Evolutionary conservation across 202 grass and related monocot genomes (phyloP).

Genomic region (Brachypodium distachyon): DNA sequence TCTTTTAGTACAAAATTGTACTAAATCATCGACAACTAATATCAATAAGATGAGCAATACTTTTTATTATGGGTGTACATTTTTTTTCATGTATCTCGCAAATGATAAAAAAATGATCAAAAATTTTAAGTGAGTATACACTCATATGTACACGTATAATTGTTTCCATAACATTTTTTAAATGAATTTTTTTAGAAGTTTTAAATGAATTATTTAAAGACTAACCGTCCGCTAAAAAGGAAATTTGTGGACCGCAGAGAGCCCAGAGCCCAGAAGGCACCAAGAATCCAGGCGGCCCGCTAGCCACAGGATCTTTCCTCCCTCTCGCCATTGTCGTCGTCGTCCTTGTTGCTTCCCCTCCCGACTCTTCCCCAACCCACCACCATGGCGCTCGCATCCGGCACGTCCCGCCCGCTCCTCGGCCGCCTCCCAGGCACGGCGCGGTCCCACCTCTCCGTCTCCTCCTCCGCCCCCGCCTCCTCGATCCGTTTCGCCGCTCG

Average conservation of each 20-base stretch:
- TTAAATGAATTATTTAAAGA: too few species aligned
- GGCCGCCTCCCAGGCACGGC: constrained; percentile 4
- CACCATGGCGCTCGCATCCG: constrained; percentile 48
- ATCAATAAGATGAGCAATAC: too few species aligned
- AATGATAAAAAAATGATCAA: too few species aligned
- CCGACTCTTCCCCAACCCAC: neutral
- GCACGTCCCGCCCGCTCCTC: constrained; percentile 19
- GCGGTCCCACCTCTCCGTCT: neutral
- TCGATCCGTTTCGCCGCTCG: constrained; percentile 18
- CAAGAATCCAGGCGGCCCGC: constrained; percentile 11
- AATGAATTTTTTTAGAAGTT: too few species aligned
- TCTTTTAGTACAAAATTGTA: too few species aligned
- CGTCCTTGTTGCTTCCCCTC: neutral
- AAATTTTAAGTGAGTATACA: too few species aligned
- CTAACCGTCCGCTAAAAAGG: too few species aligned
- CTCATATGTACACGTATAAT: too few species aligned
- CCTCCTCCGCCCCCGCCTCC: neutral
- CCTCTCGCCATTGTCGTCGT: neutral
- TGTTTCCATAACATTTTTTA: too few species aligned
- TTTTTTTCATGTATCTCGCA: too few species aligned
- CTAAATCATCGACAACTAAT: too few species aligned
- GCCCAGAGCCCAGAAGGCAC: neutral
- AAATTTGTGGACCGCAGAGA: constrained; percentile 6
- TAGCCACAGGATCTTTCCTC: neutral
- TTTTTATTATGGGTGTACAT: too few species aligned